Conservation (phyloP, 495 filamentous ascomycete species). For the Parathielavia hyrcaniae region DNA sequence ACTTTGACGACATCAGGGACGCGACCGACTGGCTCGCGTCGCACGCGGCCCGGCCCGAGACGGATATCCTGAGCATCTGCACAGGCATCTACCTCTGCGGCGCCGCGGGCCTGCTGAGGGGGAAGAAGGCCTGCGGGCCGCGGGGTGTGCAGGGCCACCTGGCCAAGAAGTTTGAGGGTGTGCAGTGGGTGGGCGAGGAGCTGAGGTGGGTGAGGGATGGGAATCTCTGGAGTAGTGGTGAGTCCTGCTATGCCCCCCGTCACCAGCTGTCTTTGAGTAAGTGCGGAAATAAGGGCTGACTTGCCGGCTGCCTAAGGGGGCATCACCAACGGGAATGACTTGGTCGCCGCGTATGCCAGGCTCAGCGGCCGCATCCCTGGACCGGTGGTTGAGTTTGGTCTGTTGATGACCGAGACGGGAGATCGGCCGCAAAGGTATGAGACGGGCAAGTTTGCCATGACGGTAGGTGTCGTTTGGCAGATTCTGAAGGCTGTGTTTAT, state of each 20-base stretch:
- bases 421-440: conserved; percentile 43
- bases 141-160: conserved; percentile 44
- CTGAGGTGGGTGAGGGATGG: conserved; percentile 50
- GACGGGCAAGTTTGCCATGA: conserved; percentile 28
- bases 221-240: conserved; percentile 57
- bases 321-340: conserved; percentile 58
- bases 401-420: conserved; percentile 47
- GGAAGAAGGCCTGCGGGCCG: conserved; percentile 47
- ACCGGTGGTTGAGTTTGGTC: conserved; percentile 43
- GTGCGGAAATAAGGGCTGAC: background rate
- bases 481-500: conserved; percentile 33
- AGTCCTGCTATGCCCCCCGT: conserved; percentile 15
- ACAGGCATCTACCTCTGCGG: conserved; percentile 47
- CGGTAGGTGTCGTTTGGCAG: conserved; percentile 34
- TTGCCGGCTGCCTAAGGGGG: conserved; percentile 37
- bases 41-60: conserved; percentile 32
- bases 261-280: background rate
- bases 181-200: conserved; percentile 43
- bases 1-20: conserved; percentile 27
- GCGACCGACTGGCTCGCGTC: conserved; percentile 43
- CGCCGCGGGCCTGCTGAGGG: conserved; percentile 46
- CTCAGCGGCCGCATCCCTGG: conserved; percentile 40
- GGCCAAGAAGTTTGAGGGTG: conserved; percentile 40
- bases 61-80: conserved; percentile 51
- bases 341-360: conserved; percentile 51